These are phyloP conservation scores for Dendrocalamus latiflorus DNA, from an alignment of 202 grass and related monocot species.

Conservation along the genomic window DNA sequence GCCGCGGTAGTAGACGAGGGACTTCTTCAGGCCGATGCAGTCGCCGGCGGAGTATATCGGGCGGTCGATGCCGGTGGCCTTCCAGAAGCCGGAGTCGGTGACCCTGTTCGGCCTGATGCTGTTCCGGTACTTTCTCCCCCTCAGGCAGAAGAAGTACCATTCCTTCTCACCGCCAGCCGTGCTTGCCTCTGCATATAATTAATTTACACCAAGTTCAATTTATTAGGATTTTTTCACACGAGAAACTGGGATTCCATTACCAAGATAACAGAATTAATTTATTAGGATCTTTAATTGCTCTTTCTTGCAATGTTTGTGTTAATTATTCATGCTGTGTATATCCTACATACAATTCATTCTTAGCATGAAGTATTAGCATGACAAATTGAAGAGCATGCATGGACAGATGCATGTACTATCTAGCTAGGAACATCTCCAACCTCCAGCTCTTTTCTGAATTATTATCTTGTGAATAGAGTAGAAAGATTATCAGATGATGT, in stretches of 20 bases:
- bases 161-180: conserved; percentile 58
- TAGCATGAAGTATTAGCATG: neutral
- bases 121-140: conserved; percentile 89
- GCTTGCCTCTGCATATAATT: conserved; percentile 32
- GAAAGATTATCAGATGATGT: too few relatives aligned
- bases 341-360: too few relatives aligned
- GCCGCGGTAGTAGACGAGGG: conserved; percentile 84
- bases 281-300: neutral
- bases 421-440: neutral
- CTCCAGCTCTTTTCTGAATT: neutral
- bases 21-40: conserved; percentile 85
- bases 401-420: neutral
- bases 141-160: conserved; percentile 84
- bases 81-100: conserved; percentile 86
- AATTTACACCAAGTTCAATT: neutral
- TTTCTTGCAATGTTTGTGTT: neutral
- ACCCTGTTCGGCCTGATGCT: conserved; percentile 84
- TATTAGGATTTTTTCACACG: too few relatives aligned
- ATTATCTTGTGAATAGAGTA: neutral
- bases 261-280: too few relatives aligned
- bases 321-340: neutral
- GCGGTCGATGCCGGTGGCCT: conserved; percentile 93
- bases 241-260: too few relatives aligned
- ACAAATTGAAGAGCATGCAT: neutral
- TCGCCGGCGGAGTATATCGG: conserved; percentile 39